Evolutionary conservation across 305 asterid species (phyloP).

Genomic region (Petunia hybrid): DNA sequence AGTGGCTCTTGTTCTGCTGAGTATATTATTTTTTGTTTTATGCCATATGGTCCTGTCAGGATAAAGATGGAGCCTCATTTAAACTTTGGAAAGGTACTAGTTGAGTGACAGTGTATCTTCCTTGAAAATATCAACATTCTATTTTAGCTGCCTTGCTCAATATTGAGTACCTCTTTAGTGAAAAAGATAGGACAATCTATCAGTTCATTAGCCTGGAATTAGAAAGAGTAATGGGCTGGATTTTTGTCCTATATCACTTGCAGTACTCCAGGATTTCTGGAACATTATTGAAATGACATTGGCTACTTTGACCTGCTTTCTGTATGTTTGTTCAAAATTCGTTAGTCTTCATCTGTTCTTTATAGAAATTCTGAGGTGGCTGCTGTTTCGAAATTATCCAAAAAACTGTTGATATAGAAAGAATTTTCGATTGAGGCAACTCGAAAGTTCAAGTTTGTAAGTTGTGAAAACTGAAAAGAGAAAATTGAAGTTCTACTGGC

Average conservation of each 20-base stretch:
- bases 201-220: not conserved
- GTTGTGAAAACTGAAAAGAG: too few species aligned
- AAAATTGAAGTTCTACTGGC: too few species aligned
- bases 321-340: too few species aligned
- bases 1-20: not conserved
- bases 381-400: too few species aligned
- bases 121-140: not conserved
- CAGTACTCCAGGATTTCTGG: not conserved
- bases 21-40: not conserved
- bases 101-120: conserved; percentile 17
- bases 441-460: too few species aligned
- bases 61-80: not conserved
- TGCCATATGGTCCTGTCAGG: not conserved
- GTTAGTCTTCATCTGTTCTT: too few species aligned
- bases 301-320: not conserved
- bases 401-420: too few species aligned
- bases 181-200: not conserved
- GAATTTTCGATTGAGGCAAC: too few species aligned
- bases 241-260: conserved; percentile 15
- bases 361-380: too few species aligned
- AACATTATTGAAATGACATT: not conserved
- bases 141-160: not conserved
- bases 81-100: not conserved
- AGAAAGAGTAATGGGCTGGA: not conserved
- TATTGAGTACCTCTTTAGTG: not conserved